Base-by-base conservation (phyloP, 2,329 filamentous ascomycete genomes). In the Pseudogymnoascus sp. region DNA sequence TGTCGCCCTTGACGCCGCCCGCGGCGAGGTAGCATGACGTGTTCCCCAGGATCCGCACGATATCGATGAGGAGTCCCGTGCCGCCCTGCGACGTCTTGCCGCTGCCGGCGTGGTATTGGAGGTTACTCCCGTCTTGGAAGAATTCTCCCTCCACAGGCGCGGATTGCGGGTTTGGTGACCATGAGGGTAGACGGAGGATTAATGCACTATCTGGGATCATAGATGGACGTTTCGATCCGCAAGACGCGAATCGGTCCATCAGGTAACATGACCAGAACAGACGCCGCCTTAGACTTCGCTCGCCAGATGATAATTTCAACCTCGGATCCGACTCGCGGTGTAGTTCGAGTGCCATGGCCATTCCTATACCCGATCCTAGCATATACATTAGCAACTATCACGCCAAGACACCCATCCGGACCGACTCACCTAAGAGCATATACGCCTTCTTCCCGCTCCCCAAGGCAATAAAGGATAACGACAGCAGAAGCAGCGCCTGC, bases 191-290 rank as follows among this genome's bases (percentile, higher is more conserved):
- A 37, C 89, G 85, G 57, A 96, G 78, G 14, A 90, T 78, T 65
- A 96, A 89, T 1, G 86, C 87, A 71, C 90, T 86, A 74, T 96
- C 92, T 25, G 85, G 83, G 23, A 95, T 87, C 6, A 96, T 78
- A n/a, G 89, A 90, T 0, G 91, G 90, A 8, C 92, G 82, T 71
- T 90, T 92, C 3, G 91, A 93, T 14, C 92, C 92, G 68, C 89
- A 92, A 1, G 89, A 85, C 69, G 88, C 83, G 70, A 93, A 95
- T n/a, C 90, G 84, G 72, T 96, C 92, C 75, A 96, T 87, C 25
- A 96, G 79, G 70, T 95, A 96, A 73, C 90, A 93, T 1, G 90
- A 88, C 92, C 92, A 96, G 75, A 96, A 96, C 1, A 96, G 78
- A n/a, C 90, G 83, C 63, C 92, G 81, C 54, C 90, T 83, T 71